Evolutionary conservation across 2,329 filamentous ascomycete species (phyloP).

Genomic region (Apiospora aurea): DNA sequence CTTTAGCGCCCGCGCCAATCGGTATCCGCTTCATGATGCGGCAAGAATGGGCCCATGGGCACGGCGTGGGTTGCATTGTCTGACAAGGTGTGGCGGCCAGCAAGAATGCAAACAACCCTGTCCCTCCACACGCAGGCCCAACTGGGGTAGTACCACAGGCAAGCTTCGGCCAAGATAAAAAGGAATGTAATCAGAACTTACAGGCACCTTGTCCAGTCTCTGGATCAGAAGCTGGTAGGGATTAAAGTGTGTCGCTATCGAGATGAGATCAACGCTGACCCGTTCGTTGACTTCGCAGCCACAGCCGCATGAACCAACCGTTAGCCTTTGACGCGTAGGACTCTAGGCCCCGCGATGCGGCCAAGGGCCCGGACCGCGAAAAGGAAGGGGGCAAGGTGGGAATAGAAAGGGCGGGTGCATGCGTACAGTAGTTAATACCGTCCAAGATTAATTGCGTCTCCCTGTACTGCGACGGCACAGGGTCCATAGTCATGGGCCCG

Average conservation of each 20-base stretch:
- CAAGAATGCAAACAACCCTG: neutral
- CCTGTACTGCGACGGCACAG: slow-evolving; percentile 22
- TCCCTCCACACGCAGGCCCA: neutral
- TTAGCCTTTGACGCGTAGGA: neutral
- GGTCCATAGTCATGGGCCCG: neutral
- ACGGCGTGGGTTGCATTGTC: neutral
- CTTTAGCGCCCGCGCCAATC: neutral
- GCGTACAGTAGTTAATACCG: slow-evolving; percentile 27
- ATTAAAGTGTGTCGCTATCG: slow-evolving; percentile 28
- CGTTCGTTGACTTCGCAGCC: slow-evolving; percentile 27
- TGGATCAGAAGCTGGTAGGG: slow-evolving; percentile 28
- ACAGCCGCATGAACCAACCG: neutral
- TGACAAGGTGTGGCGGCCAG: neutral
- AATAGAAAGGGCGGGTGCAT: neutral
- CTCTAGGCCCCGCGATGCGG: neutral
- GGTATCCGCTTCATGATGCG: neutral
- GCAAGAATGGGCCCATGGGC: neutral
- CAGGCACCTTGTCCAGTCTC: slow-evolving; percentile 25
- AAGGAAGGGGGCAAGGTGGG: neutral
- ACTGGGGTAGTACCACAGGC: slow-evolving; percentile 9
- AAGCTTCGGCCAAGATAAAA: neutral
- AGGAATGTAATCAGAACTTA: neutral
- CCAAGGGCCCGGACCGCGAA: neutral
- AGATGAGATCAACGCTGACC: slow-evolving; percentile 28
- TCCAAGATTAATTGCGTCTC: slow-evolving; percentile 27